Percentiles rank a stretch among this genome's conserved stretches.
These are phyloP conservation scores for Puccinia triticina DNA, from an alignment of 1,284 basidiomycete species.

Conservation along the genomic window DNA sequence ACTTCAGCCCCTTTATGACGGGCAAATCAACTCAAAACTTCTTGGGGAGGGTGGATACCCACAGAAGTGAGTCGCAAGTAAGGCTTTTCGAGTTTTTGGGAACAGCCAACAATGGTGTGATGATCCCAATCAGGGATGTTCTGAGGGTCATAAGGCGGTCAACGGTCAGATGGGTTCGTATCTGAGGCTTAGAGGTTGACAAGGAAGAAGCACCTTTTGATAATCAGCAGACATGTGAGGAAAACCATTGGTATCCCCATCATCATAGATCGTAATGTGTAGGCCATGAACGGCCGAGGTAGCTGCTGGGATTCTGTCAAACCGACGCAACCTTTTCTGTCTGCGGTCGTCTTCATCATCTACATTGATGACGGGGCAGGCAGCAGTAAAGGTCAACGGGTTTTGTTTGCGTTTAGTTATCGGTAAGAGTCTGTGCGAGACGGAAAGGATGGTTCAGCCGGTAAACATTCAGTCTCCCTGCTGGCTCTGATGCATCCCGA, in stretches of 20 bases:
- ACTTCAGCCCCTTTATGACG: not conserved
- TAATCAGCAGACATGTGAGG: conserved; percentile 38
- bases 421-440: conserved; percentile 65
- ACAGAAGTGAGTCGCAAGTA: conserved; percentile 93
- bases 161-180: not conserved
- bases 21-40: not conserved
- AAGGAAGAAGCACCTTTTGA: conserved; percentile 31
- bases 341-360: conserved; percentile 56
- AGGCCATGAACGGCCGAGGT: conserved; percentile 54
- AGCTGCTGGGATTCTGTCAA: conserved; percentile 57
- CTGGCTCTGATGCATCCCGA: no score
- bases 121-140: conserved; percentile 97
- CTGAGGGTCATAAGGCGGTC: conserved; percentile 62
- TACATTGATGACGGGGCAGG: conserved; percentile 31
- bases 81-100: conserved; percentile 85
- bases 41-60: conserved; percentile 58
- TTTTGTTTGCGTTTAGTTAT: conserved; percentile 67
- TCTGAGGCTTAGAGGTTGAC: not conserved
- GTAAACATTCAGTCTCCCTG: conserved; percentile 34
- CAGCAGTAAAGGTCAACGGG: conserved; percentile 24
- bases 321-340: conserved; percentile 59
- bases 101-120: conserved; percentile 90
- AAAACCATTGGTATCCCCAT: conserved; percentile 23
- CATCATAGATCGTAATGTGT: conserved; percentile 53
- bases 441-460: conserved; percentile 62